Base-by-base conservation (phyloP, 176 grass and related monocot genomes). In the Saccharum spontaneum region DNA sequence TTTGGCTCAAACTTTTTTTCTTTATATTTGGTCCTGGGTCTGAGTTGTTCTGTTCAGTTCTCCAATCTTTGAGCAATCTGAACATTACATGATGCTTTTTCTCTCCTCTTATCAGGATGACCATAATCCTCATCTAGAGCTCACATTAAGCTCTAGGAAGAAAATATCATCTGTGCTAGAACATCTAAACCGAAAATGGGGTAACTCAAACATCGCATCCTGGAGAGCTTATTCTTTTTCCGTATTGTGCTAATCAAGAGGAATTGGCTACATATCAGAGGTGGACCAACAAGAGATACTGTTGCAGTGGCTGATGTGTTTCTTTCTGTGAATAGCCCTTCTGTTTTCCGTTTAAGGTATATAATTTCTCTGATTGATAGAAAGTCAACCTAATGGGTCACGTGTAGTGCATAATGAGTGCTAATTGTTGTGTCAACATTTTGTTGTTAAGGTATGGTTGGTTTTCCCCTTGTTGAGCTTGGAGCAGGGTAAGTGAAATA, bases 111-210 rank as follows among this genome's bases (percentile, higher is more conserved):
- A 65, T 79, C 90, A 99, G 97, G 97, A 94, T 68, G 90, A 85
- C 10, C 94, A 99, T 76, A 99, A 99, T 87, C 97, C 97, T 70
- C 88, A 96, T 87, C 80, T 99, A 73, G 94, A 99, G 84, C 93
- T 99, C 86, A 96, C 97, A 70, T 91, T 99, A 86, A 99, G 97
- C 79, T 90, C 86, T 79, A 89, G 88, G 83, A 99, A 99, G 54
- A 99, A 91, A 90, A 94, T 99, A 87, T 91, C 94, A 79, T 99
- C 97, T 50, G 94, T 99, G 43, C 79, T 99, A 80, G 97, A 99
- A 85, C 97, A 99, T 89, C 69, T 99, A 66, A 96, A 91, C 55
- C 89, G 91, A 57, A 99, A 99, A 85, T 99, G 94, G 97, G 94
- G 97, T 24, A 87, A 89, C 85, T 96, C 91, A 84, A 89, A 86